These are phyloP conservation scores for Artemisia argyi DNA, from an alignment of 129 eudicot species.

Conservation along the genomic window DNA sequence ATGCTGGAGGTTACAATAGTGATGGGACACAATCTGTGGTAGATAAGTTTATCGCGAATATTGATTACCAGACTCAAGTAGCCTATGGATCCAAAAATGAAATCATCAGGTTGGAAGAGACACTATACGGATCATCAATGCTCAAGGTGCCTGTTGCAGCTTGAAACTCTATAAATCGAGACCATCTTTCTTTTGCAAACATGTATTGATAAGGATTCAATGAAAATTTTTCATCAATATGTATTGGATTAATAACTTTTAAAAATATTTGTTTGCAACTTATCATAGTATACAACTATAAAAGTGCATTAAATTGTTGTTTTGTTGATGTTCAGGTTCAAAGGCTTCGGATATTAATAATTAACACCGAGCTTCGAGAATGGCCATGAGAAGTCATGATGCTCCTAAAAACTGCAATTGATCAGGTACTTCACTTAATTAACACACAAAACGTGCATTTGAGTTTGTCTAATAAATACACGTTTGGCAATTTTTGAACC, in stretches of 20 bases:
- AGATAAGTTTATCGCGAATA: conserved; percentile 65
- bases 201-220: conserved; percentile 22
- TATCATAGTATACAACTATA: no score
- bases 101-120: conserved; percentile 95
- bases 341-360: no score
- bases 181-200: conserved; percentile 27
- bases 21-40: conserved; percentile 85
- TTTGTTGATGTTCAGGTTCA: no score
- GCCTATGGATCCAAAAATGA: conserved; percentile 93
- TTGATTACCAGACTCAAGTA: conserved; percentile 95
- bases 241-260: not conserved
- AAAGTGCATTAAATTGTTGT: no score
- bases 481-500: no score
- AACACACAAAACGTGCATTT: no score
- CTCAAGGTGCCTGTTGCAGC: conserved; percentile 89
- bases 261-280: not conserved
- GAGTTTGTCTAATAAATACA: no score
- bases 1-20: conserved; percentile 91
- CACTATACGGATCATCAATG: conserved; percentile 87
- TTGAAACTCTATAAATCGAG: conserved; percentile 24
- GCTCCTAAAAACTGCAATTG: no score
- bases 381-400: no score
- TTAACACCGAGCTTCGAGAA: no score
- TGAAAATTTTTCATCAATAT: conserved; percentile 16
- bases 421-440: no score